These are phyloP conservation scores for Diaporthe helianthi DNA, from an alignment of 2,329 filamentous ascomycete genomes.

Conservation along the genomic window DNA sequence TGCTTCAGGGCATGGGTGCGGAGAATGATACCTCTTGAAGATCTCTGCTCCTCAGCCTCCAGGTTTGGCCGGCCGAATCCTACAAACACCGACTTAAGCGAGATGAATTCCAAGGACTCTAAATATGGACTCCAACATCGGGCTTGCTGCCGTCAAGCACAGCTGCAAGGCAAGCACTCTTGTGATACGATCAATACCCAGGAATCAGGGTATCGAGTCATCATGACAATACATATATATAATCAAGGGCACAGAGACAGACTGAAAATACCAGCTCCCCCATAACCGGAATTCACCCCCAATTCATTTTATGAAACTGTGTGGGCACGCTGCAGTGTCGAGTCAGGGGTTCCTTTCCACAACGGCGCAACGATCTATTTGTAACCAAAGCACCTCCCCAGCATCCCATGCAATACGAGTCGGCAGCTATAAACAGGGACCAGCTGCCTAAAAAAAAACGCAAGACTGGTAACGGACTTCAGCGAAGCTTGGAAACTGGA, in stretches of 20 bases:
- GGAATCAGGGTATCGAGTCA: neutral
- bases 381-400: too few relatives aligned
- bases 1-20: neutral
- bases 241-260: neutral
- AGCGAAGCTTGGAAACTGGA: slow-evolving; percentile 21
- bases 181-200: neutral
- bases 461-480: slow-evolving; percentile 8
- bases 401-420: slow-evolving; percentile 6
- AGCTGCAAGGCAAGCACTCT: neutral
- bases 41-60: neutral
- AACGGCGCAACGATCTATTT: neutral
- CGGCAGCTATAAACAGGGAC: slow-evolving; percentile 2
- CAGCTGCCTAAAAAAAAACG: neutral
- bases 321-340: neutral
- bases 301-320: slow-evolving; percentile 10
- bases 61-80: neutral
- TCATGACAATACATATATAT: slow-evolving; percentile 9
- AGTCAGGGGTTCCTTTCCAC: slow-evolving; percentile 6
- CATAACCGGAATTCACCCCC: neutral
- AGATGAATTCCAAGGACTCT: neutral
- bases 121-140: neutral
- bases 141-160: neutral
- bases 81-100: neutral
- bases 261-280: neutral
- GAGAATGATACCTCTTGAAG: slow-evolving; percentile 3